Conservation (phyloP, 2,329 filamentous ascomycete genomes). For the Trichoderma guizhouense region DNA sequence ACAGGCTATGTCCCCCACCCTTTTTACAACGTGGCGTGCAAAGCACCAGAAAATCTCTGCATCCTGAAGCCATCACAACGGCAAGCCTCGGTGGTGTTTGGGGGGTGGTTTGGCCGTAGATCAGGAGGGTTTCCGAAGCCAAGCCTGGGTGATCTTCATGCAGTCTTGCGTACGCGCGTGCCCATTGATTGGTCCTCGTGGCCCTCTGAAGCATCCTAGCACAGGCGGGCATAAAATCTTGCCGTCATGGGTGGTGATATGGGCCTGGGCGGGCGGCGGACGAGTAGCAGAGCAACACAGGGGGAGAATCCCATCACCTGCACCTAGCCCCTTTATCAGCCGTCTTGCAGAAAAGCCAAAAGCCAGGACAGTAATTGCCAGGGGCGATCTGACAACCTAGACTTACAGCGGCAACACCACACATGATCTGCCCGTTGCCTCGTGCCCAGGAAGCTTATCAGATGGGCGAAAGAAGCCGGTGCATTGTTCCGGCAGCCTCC, state of each 20-base stretch:
- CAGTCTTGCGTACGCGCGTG: neutral
- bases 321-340: neutral
- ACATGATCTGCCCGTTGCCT: neutral
- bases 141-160: neutral
- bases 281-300: neutral
- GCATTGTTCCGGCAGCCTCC: too few relatives aligned
- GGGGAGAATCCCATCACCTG: neutral
- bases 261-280: neutral
- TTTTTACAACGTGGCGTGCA: neutral
- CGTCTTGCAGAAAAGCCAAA: neutral
- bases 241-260: neutral
- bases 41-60: neutral
- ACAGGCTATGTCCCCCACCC: neutral
- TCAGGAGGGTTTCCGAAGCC: neutral
- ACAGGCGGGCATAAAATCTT: too few relatives aligned
- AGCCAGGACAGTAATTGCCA: neutral
- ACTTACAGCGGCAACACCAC: neutral
- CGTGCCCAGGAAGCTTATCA: too few relatives aligned
- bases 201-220: too few relatives aligned
- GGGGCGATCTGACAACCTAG: neutral
- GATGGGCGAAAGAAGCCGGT: too few relatives aligned
- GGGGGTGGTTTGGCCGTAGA: neutral
- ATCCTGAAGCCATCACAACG: neutral
- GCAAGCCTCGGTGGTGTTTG: neutral
- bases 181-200: neutral